phyloP scores from a whole-genome alignment of 192 early-diverging fungal genomes.

The Coemansia sp. region DNA sequence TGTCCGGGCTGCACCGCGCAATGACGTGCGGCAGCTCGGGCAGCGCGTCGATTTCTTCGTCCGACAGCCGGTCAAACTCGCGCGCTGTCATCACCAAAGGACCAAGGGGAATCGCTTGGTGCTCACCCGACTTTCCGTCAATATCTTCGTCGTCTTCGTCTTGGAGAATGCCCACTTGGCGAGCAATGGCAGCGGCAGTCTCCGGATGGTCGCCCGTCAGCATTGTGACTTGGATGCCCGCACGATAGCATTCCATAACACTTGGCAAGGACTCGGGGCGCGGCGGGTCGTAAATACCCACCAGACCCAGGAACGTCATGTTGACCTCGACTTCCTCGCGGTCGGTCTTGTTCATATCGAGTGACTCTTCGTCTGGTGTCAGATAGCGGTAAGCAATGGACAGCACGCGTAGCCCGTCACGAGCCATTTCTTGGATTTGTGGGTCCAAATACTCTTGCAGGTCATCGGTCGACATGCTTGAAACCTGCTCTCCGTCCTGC shows the following conservation, averaged over 20 bases:
- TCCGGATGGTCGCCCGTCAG: slow-evolving; percentile 92
- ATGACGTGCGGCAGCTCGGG: slow-evolving; percentile 83
- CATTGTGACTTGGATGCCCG: slow-evolving; percentile 95
- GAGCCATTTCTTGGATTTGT: slow-evolving; percentile 70
- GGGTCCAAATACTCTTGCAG: slow-evolving; percentile 55
- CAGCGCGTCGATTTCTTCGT: slow-evolving; percentile 76
- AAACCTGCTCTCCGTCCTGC: slow-evolving; percentile 42
- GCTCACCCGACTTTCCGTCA: neutral
- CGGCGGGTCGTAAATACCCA: slow-evolving; percentile 93
- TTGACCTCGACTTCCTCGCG: slow-evolving; percentile 65
- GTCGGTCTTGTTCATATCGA: slow-evolving; percentile 46
- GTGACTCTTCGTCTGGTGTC: slow-evolving; percentile 24
- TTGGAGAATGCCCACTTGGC: slow-evolving; percentile 77
- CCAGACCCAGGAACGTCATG: slow-evolving; percentile 81
- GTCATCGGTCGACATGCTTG: slow-evolving; percentile 27
- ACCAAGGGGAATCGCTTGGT: slow-evolving; percentile 34
- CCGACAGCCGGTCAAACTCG: slow-evolving; percentile 81
- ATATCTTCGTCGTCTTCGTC: slow-evolving; percentile 19
- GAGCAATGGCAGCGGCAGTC: slow-evolving; percentile 89
- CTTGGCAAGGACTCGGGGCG: slow-evolving; percentile 64
- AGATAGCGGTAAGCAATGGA: slow-evolving; percentile 70
- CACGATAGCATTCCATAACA: slow-evolving; percentile 75
- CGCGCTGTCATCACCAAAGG: slow-evolving; percentile 76
- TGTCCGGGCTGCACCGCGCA: slow-evolving; percentile 91
- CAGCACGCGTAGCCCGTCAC: slow-evolving; percentile 77